These are phyloP conservation scores for Elongisporangium prolatum DNA, from an alignment of 352 stramenopile species.

Conservation along the genomic window DNA sequence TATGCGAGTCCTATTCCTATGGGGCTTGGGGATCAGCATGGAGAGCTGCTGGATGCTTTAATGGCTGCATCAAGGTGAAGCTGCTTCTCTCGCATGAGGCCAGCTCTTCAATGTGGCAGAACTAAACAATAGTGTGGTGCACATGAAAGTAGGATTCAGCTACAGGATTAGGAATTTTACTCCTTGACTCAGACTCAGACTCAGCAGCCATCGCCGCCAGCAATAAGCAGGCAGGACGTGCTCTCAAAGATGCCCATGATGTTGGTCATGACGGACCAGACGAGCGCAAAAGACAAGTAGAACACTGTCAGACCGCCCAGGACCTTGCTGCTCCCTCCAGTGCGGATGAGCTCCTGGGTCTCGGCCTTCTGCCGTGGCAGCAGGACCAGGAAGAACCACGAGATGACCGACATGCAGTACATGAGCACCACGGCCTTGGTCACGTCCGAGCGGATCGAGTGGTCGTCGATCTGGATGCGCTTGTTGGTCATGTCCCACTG, in stretches of 20 bases:
- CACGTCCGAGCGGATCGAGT: constrained; percentile 23
- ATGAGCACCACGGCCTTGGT: constrained; percentile 30
- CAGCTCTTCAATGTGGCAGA: not conserved
- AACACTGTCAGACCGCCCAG: constrained; percentile 19
- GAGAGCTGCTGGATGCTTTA: too few relatives aligned
- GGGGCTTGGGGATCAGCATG: too few relatives aligned
- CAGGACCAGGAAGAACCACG: constrained; percentile 26
- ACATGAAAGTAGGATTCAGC: not conserved
- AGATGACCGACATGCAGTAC: constrained; percentile 24
- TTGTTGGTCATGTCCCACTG: constrained; percentile 27
- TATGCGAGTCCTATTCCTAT: not conserved
- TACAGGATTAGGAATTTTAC: too few relatives aligned
- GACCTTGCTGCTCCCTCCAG: constrained; percentile 22
- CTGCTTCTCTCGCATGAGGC: not conserved
- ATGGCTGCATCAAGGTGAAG: too few relatives aligned
- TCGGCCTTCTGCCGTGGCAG: constrained; percentile 29
- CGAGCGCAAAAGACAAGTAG: constrained; percentile 20
- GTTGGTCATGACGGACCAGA: constrained; percentile 33
- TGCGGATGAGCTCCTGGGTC: constrained; percentile 20
- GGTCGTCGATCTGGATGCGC: constrained; percentile 26
- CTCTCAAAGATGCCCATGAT: constrained; percentile 31
- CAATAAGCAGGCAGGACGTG: constrained; percentile 34
- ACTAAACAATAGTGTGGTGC: not conserved
- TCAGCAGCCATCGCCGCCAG: constrained; percentile 26
- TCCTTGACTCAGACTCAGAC: not conserved